Evolutionary conservation across 192 early-diverging fungal species (phyloP), one percentile per base, ranked within the genome.

Genomic region (Diversispora epigaea): DNA sequence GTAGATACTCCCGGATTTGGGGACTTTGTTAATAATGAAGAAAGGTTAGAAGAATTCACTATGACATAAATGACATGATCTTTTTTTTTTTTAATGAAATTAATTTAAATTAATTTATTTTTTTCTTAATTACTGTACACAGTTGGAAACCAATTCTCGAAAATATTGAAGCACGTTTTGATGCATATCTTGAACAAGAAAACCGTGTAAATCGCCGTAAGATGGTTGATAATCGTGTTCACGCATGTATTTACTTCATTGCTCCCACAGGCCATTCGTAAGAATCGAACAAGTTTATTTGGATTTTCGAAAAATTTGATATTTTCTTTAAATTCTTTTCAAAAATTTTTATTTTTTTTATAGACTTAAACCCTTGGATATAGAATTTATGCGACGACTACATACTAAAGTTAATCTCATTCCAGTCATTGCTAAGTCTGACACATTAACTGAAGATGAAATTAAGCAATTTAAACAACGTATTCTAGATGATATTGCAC

Each of bases 1-100:
- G 95, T 96, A 19, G 97, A 99, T 78, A 98, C 97, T 32, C 97
- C 96, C 54, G 97, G 96, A 14, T 99, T 95, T 80, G 96, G 97
- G 75, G 97, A 99, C 80, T 95, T 94, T 82, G 93, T 99, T 78
- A 99, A 98, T 86, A 99, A 99, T 82, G 96, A 98, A 71, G 91
- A 95, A 57, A 93, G 94, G 91, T 93, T 83, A 78, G 22, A 39
- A 50, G 40, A 77, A 47, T n/a, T 2, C 15, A 19, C 3, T 19
- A 14, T n/a, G 3, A 0, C 19, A 17, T 17, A 50, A 5, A 6
- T 70, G 9, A 14, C n/a, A 49, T 54, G 9, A 6, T n/a, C 15
- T 10, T 10, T 78, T 21, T 46, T 49, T 55, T 19, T 50, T 62
- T 52, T 17, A 15, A 14, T 40, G 25, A 32, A 32, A 32, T 32